phyloP scores from a whole-genome alignment of 768 basidiomycete genomes.

The Neoboletus brunneissimus region DNA sequence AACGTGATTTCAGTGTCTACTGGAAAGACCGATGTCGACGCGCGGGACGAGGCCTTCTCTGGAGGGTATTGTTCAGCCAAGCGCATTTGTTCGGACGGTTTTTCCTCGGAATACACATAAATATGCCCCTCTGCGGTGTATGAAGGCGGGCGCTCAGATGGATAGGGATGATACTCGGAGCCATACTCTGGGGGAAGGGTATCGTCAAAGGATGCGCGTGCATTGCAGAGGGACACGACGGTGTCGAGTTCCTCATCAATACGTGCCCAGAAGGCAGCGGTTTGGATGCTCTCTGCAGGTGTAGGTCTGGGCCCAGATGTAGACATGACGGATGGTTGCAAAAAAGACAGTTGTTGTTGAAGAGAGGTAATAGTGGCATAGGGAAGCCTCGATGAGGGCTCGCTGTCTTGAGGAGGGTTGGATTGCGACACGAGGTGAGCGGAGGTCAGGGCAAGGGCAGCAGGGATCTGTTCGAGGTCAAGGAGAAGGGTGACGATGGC shows the following conservation, averaged over 20 bases:
- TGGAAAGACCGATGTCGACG: neutral
- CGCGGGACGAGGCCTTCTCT: constrained; percentile 18
- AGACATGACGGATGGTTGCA: constrained; percentile 43
- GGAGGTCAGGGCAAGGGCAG: constrained; percentile 18
- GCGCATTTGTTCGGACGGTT: constrained; percentile 7
- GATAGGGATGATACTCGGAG: constrained; percentile 11
- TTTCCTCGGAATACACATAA: constrained; percentile 5
- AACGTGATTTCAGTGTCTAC: neutral
- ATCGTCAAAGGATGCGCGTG: constrained; percentile 40
- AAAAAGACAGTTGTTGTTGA: constrained; percentile 62
- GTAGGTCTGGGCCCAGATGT: constrained; percentile 18
- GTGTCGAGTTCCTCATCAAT: constrained; percentile 74
- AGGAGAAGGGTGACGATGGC: constrained; percentile 67
- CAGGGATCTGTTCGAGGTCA: constrained; percentile 63
- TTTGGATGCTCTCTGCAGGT: constrained; percentile 53
- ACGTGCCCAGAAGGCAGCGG: constrained; percentile 67
- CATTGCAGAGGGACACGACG: constrained; percentile 63
- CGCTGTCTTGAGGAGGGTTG: constrained; percentile 2
- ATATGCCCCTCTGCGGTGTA: constrained; percentile 16
- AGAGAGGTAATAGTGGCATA: constrained; percentile 57
- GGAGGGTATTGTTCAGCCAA: constrained; percentile 14
- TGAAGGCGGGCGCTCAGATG: constrained; percentile 27
- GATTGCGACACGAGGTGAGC: constrained; percentile 13
- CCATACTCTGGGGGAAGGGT: constrained; percentile 60
- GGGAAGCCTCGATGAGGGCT: constrained; percentile 3